These are phyloP conservation scores for Eleusine indica DNA, from an alignment of 176 grass and related monocot species.

Conservation along the genomic window DNA sequence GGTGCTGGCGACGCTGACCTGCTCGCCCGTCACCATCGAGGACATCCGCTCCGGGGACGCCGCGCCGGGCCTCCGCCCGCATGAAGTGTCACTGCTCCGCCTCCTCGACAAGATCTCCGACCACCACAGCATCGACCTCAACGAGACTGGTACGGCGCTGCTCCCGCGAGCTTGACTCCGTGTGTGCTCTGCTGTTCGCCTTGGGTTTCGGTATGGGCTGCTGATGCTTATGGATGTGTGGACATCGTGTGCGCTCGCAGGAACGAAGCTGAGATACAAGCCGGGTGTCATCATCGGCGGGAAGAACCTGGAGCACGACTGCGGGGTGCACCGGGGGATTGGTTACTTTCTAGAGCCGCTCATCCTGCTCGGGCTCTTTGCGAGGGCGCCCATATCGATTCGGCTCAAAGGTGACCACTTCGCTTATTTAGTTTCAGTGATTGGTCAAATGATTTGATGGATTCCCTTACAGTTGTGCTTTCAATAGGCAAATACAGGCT, in stretches of 20 bases:
- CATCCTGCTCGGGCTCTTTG: slow-evolving; percentile 74
- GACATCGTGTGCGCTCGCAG: slow-evolving; percentile 30
- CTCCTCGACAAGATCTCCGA: slow-evolving; percentile 86
- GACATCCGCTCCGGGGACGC: slow-evolving; percentile 73
- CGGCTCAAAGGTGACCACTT: slow-evolving; percentile 61
- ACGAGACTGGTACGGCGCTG: slow-evolving; percentile 60
- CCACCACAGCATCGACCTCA: slow-evolving; percentile 69
- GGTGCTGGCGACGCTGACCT: slow-evolving; percentile 72
- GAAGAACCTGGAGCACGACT: slow-evolving; percentile 68
- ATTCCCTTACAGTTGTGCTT: not conserved
- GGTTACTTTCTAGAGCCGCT: slow-evolving; percentile 89
- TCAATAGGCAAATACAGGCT: not conserved
- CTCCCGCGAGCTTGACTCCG: not conserved
- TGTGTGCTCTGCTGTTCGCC: not conserved
- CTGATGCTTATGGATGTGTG: not conserved
- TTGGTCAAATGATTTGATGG: not conserved
- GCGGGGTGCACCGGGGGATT: slow-evolving; percentile 70
- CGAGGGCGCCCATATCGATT: slow-evolving; percentile 57
- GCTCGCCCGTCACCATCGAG: slow-evolving; percentile 61
- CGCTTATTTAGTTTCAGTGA: not conserved
- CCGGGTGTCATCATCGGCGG: slow-evolving; percentile 72
- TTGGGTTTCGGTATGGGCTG: not conserved
- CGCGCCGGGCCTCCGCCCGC: slow-evolving; percentile 64
- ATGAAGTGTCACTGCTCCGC: slow-evolving; percentile 83
- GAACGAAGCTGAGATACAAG: slow-evolving; percentile 76